Evolutionary conservation across 2,329 filamentous ascomycete species (phyloP).

Genomic region (Achaetomium macrosporum): DNA sequence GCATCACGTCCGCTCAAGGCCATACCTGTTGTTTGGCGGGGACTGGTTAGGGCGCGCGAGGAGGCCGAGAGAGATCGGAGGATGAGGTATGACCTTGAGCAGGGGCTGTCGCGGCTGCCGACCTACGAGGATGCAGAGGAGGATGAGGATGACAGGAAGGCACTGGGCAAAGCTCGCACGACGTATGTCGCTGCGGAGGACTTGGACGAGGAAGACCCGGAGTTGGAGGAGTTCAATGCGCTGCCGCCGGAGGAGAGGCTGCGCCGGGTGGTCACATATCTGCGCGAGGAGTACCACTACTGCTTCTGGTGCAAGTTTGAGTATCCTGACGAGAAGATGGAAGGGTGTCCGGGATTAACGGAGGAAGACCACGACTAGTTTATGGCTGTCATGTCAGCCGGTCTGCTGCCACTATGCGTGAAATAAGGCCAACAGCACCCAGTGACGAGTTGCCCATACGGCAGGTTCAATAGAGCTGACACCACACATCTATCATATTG

Average conservation of each 20-base stretch:
- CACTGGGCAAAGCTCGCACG: constrained; percentile 52
- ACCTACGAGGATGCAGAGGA: constrained; percentile 62
- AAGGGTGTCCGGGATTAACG: constrained; percentile 79
- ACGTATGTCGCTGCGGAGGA: constrained; percentile 59
- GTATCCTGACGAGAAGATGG: constrained; percentile 70
- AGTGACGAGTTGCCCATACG: not conserved
- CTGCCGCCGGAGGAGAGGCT: constrained; percentile 63
- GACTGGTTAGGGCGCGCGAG: constrained; percentile 62
- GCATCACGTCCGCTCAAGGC: constrained; percentile 50
- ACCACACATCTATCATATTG: not conserved
- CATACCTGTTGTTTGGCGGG: constrained; percentile 75
- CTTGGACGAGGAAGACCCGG: constrained; percentile 70
- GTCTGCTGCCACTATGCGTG: not conserved
- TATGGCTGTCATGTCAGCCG: not conserved
- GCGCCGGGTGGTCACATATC: constrained; percentile 56
- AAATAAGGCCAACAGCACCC: not conserved
- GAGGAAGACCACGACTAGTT: constrained; percentile 71
- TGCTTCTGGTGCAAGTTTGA: constrained; percentile 95
- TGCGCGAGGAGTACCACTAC: constrained; percentile 69
- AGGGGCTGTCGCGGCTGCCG: constrained; percentile 41
- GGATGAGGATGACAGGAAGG: constrained; percentile 65
- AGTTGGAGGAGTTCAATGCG: constrained; percentile 73
- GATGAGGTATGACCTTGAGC: constrained; percentile 60
- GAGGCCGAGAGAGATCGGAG: constrained; percentile 62
- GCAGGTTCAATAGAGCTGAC: not conserved